Evolutionary conservation across 2,329 filamentous ascomycete species (phyloP).

Genomic region (Lecanicillium sp.): DNA sequence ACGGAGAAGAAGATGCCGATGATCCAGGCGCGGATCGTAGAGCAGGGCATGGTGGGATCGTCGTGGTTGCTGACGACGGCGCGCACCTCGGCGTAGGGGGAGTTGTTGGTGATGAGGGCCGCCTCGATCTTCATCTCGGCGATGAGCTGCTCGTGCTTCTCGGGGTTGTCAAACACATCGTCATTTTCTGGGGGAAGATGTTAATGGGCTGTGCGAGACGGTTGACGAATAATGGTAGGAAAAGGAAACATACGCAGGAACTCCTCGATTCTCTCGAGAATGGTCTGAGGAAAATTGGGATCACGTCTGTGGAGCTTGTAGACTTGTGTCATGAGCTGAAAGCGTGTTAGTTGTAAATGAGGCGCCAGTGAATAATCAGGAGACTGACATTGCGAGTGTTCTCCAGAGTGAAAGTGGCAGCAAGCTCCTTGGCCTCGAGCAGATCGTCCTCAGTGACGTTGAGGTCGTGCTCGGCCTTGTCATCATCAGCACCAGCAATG

Average conservation of each 20-base stretch:
- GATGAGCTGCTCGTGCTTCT: conserved; percentile 30
- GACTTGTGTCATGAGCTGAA: conserved; percentile 20
- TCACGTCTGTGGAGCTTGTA: conserved; percentile 22
- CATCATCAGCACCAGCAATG: conserved; percentile 1
- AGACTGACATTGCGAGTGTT: conserved; percentile 19
- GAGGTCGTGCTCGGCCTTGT: conserved; percentile 17
- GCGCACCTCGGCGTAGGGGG: conserved; percentile 30
- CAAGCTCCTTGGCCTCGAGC: conserved; percentile 26
- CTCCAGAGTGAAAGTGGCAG: conserved; percentile 22
- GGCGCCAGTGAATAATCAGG: background rate
- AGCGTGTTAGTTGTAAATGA: background rate
- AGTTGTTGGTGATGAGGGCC: conserved; percentile 25
- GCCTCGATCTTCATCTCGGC: conserved; percentile 28
- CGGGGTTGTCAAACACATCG: conserved; percentile 30
- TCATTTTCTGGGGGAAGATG: conserved; percentile 18
- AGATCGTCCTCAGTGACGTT: conserved; percentile 29
- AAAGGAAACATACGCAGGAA: conserved; percentile 16
- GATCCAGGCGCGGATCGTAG: conserved; percentile 30
- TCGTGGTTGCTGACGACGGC: conserved; percentile 34
- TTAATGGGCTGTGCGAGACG: conserved; percentile 11
- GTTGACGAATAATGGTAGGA: background rate
- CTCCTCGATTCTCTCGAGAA: conserved; percentile 21
- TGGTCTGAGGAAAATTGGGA: conserved; percentile 23
- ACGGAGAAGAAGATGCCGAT: conserved; percentile 28
- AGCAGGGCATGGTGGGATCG: conserved; percentile 28